A percentile compares a stretch with the other conserved stretches of the same genome.
Evolutionary conservation across 1,139 yeast genomes (phyloP).

Genomic region (Kodamaea sp.): DNA sequence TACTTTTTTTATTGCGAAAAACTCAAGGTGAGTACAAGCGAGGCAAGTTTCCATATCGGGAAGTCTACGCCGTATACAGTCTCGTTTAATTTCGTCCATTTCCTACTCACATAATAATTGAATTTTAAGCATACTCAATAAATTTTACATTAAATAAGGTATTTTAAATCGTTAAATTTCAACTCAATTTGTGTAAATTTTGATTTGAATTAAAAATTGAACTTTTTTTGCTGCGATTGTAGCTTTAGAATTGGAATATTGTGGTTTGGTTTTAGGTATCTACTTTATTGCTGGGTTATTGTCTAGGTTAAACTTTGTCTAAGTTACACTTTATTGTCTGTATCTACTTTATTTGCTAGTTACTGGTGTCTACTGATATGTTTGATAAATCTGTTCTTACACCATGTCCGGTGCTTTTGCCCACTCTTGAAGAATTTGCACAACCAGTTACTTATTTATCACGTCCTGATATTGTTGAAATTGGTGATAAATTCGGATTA

Average conservation of each 20-base stretch:
- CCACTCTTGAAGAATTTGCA: constrained; percentile 50
- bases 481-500: constrained; percentile 62
- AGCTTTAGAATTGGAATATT: too few species aligned
- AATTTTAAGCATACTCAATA: too few species aligned
- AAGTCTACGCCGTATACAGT: neutral
- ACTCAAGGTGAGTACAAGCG: neutral
- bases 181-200: too few species aligned
- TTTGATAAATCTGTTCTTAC: constrained; percentile 28
- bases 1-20: neutral
- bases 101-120: too few species aligned
- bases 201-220: too few species aligned
- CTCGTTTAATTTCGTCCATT: constrained; percentile 1
- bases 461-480: constrained; percentile 40
- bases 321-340: neutral
- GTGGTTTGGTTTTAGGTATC: too few species aligned
- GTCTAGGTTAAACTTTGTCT: neutral
- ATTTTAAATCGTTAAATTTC: too few species aligned
- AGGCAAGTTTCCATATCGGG: neutral
- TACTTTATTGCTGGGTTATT: neutral
- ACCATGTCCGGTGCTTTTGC: constrained; percentile 57
- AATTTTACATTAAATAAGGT: too few species aligned
- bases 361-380: constrained; percentile 6
- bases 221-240: too few species aligned
- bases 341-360: too few species aligned
- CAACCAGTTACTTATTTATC: constrained; percentile 64